These are phyloP conservation scores for Lanzia echinophila DNA, from an alignment of 2,329 filamentous ascomycete genomes.

Conservation along the genomic window DNA sequence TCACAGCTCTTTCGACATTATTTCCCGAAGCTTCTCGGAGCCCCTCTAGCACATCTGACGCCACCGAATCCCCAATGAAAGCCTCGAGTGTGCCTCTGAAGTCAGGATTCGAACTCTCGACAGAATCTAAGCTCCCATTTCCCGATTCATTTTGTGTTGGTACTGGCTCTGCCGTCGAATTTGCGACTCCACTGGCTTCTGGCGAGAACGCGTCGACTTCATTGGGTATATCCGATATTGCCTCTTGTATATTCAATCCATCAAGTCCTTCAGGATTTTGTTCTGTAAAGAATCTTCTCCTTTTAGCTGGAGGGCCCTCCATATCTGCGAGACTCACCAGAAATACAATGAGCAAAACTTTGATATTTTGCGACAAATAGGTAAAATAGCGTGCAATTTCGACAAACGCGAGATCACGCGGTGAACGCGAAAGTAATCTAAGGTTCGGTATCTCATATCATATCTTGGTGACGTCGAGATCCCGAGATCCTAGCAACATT, in stretches of 20 bases:
- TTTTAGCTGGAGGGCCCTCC: constrained; percentile 42
- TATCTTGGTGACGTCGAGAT: constrained; percentile 13
- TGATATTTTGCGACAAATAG: neutral
- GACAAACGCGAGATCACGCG: constrained; percentile 21
- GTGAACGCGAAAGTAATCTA: constrained; percentile 12
- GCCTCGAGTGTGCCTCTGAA: constrained; percentile 54
- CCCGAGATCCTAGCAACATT: neutral
- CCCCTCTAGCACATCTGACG: constrained; percentile 39
- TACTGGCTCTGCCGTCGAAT: neutral
- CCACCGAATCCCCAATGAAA: constrained; percentile 53
- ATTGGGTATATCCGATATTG: constrained; percentile 16
- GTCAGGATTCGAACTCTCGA: constrained; percentile 15
- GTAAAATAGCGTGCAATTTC: neutral
- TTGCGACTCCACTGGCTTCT: neutral
- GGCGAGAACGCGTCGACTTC: constrained; percentile 25
- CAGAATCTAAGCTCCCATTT: neutral
- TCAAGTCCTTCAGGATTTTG: constrained; percentile 28
- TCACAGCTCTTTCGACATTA: constrained; percentile 56
- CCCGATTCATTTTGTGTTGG: neutral
- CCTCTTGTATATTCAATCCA: constrained; percentile 15
- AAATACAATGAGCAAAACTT: neutral
- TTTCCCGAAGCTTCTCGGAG: constrained; percentile 50
- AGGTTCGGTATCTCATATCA: neutral
- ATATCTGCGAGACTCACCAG: constrained; percentile 21
- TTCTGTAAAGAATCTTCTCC: constrained; percentile 40